Evolutionary conservation across 768 basidiomycete genomes (phyloP).

Genomic region (Serendipita vermifera): DNA sequence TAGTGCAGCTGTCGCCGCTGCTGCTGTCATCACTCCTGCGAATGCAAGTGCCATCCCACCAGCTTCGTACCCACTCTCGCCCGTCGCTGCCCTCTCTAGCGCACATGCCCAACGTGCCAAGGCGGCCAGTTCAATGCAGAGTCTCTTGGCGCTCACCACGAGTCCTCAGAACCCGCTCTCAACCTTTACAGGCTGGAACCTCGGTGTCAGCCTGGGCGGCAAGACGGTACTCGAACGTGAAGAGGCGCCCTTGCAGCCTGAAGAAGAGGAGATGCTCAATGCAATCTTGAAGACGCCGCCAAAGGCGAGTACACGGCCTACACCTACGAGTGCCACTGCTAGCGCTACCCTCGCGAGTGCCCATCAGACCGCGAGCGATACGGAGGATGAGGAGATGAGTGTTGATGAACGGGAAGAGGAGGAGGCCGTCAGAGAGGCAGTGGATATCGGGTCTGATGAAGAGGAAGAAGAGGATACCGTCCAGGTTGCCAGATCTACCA

Average conservation of each 20-base stretch:
- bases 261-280: slow-evolving; percentile 8
- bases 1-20: background rate
- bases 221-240: background rate
- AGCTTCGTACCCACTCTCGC: background rate
- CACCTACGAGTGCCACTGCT: too few species aligned
- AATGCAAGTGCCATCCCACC: background rate
- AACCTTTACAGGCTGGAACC: too few species aligned
- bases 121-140: background rate
- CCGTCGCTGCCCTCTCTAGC: background rate
- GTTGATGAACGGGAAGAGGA: background rate
- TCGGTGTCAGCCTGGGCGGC: too few species aligned
- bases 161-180: too few species aligned
- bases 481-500: too few species aligned
- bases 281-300: slow-evolving; percentile 5
- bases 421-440: background rate
- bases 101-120: background rate
- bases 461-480: background rate
- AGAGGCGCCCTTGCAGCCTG: background rate
- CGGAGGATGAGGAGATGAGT: too few species aligned
- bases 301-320: too few species aligned
- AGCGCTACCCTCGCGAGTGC: too few species aligned
- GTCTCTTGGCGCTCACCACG: background rate
- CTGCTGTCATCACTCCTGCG: too few species aligned
- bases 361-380: too few species aligned
- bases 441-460: background rate